Evolutionary conservation across 768 basidiomycete genomes (phyloP), one percentile per base, ranked within the genome.

Genomic region (Jaapia argillacea): DNA sequence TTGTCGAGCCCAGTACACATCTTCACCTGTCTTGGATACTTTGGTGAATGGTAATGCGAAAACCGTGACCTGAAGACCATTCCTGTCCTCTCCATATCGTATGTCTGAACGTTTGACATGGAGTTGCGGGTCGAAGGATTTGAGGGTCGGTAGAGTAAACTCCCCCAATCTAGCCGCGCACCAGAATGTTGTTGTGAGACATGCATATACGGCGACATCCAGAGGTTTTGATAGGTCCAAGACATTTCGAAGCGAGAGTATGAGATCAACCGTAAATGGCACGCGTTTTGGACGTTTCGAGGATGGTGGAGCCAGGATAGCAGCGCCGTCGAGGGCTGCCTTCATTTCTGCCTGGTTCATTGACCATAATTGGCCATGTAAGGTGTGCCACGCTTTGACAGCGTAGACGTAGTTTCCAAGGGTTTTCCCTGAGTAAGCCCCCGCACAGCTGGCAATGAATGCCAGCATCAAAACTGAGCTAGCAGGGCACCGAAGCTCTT

Each of bases 311-410:
- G 54, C 66, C 16, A 48, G 51, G 0, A 73, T 48, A 0, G 66
- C 24, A 66, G 23, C 18, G 62, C 52, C 0, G 37, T 33, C 1
- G 55, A 36, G 22, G 65, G 48, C 1, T 63, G 42, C 1, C 12
- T n/a, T n/a, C n/a, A n/a, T n/a, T n/a, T n/a, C n/a, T n/a, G n/a
- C n/a, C n/a, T n/a, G n/a, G n/a, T 36, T 64, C 65, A 72, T 0
- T 21, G 36, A 0, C 66, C 3, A 0, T 68, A 56, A 44, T 76
- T 70, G 0, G n/a, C n/a, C n/a, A n/a, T n/a, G n/a, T n/a, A 74
- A 39, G 1, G 64, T 53, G 48, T 76, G 71, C 72, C 72, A 76
- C 2, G 72, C 70, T 1, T 61, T 50, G 1, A 74, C 36, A 0
- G 62, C 66, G 2, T 49, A 47, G 0, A 70, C 18, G 43, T 67